A percentile compares a stretch with the other conserved stretches of the same genome.
Conservation (phyloP, 139 green algal species). For the Micractinium conductrix region DNA sequence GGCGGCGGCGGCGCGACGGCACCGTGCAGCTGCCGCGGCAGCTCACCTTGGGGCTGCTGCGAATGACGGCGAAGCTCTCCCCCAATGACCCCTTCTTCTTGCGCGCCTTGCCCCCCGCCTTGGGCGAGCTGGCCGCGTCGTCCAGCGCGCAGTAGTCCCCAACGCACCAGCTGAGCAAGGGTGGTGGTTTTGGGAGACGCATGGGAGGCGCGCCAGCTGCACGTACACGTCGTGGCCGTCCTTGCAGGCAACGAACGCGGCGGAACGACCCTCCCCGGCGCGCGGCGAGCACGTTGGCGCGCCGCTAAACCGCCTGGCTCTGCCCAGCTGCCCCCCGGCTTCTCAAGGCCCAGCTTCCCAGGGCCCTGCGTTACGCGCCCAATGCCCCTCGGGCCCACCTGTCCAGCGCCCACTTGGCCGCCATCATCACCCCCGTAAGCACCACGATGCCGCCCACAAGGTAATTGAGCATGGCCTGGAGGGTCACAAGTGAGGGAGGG, state of each 20-base stretch:
- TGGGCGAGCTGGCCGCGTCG: background rate
- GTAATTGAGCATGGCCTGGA: slow-evolving; percentile 47
- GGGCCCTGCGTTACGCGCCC: no score
- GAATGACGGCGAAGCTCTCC: slow-evolving; percentile 68
- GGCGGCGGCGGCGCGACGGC: no score
- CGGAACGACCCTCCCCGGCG: no score
- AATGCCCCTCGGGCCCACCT: no score
- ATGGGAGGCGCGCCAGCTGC: no score
- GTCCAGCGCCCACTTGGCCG: slow-evolving; percentile 63
- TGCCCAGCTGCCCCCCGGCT: no score
- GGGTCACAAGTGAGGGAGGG: background rate
- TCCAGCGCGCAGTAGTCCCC: slow-evolving; percentile 39
- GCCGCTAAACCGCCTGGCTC: no score
- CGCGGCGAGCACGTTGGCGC: no score
- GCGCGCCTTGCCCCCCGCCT: slow-evolving; percentile 58
- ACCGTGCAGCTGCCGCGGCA: background rate
- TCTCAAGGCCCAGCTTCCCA: no score
- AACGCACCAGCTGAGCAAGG: slow-evolving; percentile 35
- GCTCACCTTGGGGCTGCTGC: slow-evolving; percentile 43
- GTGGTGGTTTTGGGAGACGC: background rate
- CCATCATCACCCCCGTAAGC: slow-evolving; percentile 69
- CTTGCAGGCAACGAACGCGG: no score
- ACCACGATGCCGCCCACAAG: slow-evolving; percentile 67
- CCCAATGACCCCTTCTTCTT: slow-evolving; percentile 68
- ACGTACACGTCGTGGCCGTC: no score